Base-by-base conservation (phyloP, 257 asterid species). In the Gentiana macrophylla region DNA sequence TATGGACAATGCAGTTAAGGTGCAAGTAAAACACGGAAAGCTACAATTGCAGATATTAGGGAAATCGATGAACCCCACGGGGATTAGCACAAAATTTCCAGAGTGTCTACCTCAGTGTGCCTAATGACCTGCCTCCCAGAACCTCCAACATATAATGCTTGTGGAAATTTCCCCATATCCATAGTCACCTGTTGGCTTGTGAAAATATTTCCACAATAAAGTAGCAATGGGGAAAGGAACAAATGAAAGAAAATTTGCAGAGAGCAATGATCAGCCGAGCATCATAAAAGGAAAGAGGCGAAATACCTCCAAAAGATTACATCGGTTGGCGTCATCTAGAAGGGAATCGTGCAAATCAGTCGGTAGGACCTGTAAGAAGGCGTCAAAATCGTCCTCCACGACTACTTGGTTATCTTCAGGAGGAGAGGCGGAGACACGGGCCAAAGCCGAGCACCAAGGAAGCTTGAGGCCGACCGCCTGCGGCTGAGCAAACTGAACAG, bases 101-200 rank as follows among this genome's bases (percentile, higher is more conserved):
- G 35, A 59, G 73, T 11, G 45, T 47, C 64, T 64, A 83, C 95
- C 86, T 79, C 89, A 7, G 72, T 77, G 57, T 76, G 64, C 66
- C 91, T 77, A 58, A 86, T 67, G 55, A 66, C 6, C 56, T 67
- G 77, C 72, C 81, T 69, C 33, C 74, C 71, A 62, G 72, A 59
- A 75, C 71, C 75, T 60, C 78, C 86, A 38, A 69, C 62, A 70
- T 79, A 84, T 67, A 69, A 73, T 60, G 91, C 94, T 50, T 81
- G 89, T 11, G 95, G 95, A 32, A 68, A 70, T 60, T 92, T 76
- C 11, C 95, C 95, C 58, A 86, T 65, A 73, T 84, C 94, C 84
- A 86, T 34, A 35, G 77, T 77, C 64, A 86, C 89, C 95, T 86
- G 61, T 52, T 35, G 56, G 62, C 61, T 15, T 15, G 24, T 15